A percentile compares a stretch with the other conserved stretches of the same genome.
phyloP scores from a whole-genome alignment of 2,329 filamentous ascomycete genomes.

The Fusarium sp. region DNA sequence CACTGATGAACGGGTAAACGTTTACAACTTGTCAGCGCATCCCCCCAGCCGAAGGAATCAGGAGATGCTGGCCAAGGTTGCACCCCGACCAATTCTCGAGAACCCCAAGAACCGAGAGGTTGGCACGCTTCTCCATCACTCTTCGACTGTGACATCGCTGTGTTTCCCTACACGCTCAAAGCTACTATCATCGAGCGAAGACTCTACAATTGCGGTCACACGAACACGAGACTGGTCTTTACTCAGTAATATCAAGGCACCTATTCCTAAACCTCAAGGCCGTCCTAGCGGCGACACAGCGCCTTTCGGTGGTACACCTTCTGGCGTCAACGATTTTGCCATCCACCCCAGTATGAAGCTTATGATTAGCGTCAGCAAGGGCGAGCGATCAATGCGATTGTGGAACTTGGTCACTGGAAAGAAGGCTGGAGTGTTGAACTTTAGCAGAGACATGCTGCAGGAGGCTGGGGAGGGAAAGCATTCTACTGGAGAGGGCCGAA shows the following conservation, averaged over 20 bases:
- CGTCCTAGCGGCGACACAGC: slow-evolving; percentile 92
- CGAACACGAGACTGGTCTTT: slow-evolving; percentile 89
- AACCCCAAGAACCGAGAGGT: slow-evolving; percentile 89
- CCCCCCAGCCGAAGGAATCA: slow-evolving; percentile 66
- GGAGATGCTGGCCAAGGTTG: slow-evolving; percentile 71
- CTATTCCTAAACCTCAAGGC: slow-evolving; percentile 80
- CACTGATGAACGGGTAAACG: slow-evolving; percentile 93
- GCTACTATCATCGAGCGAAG: slow-evolving; percentile 86
- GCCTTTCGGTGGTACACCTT: slow-evolving; percentile 78
- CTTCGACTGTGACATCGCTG: slow-evolving; percentile 80
- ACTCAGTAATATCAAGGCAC: slow-evolving; percentile 87
- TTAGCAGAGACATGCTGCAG: slow-evolving; percentile 75
- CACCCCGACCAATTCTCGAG: slow-evolving; percentile 79
- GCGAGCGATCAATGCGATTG: slow-evolving; percentile 89
- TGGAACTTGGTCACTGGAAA: slow-evolving; percentile 98
- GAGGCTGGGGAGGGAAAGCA: slow-evolving; percentile 81
- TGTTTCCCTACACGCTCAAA: slow-evolving; percentile 87
- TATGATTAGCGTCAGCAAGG: slow-evolving; percentile 91
- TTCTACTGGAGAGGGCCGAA: slow-evolving; percentile 82
- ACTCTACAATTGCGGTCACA: slow-evolving; percentile 89
- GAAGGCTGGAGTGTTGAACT: slow-evolving; percentile 92
- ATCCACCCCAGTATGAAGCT: slow-evolving; percentile 97
- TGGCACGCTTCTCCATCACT: slow-evolving; percentile 86
- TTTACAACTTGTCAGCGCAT: slow-evolving; percentile 86
- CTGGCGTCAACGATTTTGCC: slow-evolving; percentile 94